Evolutionary conservation across 2,329 filamentous ascomycete genomes (phyloP).

Genomic region (Monilinia vaccinii-corymbosi): DNA sequence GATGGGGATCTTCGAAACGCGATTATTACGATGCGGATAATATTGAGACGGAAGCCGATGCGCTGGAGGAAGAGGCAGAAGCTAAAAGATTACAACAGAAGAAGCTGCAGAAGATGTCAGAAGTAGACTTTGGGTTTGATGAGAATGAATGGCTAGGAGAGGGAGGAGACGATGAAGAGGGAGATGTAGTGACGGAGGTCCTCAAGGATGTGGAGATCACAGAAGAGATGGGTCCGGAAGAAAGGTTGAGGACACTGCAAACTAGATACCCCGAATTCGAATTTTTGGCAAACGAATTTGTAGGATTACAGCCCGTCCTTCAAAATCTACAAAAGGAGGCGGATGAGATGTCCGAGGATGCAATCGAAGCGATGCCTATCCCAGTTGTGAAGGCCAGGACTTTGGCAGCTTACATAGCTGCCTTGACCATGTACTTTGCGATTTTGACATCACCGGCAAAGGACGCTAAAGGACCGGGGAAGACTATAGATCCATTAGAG

Average conservation of each 20-base stretch:
- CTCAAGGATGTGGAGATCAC: conserved; percentile 76
- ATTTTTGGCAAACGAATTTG: conserved; percentile 63
- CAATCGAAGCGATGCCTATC: conserved; percentile 20
- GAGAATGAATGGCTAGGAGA: conserved; percentile 72
- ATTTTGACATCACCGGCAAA: conserved; percentile 74
- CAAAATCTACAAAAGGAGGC: conserved; percentile 49
- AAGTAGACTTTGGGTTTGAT: conserved; percentile 89
- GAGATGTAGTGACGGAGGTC: conserved; percentile 71
- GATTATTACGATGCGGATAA: conserved; percentile 90
- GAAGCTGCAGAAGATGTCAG: conserved; percentile 79
- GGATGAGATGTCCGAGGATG: conserved; percentile 25
- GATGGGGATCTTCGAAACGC: conserved; percentile 79
- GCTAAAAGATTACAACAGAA: conserved; percentile 84
- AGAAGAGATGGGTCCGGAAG: conserved; percentile 65
- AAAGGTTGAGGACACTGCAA: conserved; percentile 66
- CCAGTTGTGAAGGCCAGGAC: conserved; percentile 64
- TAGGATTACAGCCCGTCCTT: conserved; percentile 45
- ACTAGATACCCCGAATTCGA: conserved; percentile 89
- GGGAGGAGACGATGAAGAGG: conserved; percentile 39
- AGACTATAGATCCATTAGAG: conserved; percentile 65
- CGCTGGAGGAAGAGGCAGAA: conserved; percentile 85
- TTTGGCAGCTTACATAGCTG: conserved; percentile 75
- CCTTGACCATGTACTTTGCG: conserved; percentile 89
- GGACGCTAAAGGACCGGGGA: conserved; percentile 42
- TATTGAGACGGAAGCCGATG: conserved; percentile 56